Conservation (phyloP, 345 rosid genomes). For the Lagerstroemia speciosa region DNA sequence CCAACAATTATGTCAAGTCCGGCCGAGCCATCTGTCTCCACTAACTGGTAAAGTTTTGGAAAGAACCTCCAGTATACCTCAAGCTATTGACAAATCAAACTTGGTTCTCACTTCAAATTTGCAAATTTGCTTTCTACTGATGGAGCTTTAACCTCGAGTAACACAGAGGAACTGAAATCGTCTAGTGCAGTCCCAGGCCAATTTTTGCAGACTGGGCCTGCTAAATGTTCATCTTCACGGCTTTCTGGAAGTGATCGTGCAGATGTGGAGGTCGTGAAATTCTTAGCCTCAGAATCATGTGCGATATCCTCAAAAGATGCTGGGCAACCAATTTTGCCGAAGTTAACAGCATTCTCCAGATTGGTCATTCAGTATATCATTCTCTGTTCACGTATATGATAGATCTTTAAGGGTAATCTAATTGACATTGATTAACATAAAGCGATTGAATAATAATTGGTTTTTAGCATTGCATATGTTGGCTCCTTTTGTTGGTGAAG, state of each 20-base stretch:
- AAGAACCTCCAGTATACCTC: neutral
- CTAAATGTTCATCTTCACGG: neutral
- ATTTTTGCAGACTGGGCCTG: neutral
- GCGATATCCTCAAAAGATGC: neutral
- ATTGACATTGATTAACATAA: neutral
- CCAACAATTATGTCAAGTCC: neutral
- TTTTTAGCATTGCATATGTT: neutral
- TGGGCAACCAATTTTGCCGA: conserved; percentile 1
- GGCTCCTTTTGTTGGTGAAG: neutral
- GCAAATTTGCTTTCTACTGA: neutral
- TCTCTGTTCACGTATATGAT: neutral
- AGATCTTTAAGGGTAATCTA: neutral
- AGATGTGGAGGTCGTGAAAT: neutral
- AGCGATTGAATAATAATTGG: neutral
- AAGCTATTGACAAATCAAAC: neutral
- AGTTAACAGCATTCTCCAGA: neutral
- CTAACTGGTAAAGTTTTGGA: neutral
- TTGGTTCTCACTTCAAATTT: neutral
- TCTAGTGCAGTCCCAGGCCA: neutral
- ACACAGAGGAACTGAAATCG: neutral
- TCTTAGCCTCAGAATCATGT: neutral
- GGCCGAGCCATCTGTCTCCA: neutral
- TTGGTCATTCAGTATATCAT: neutral
- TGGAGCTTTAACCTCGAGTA: neutral
- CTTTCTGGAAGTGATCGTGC: neutral